Conservation (phyloP, 1,139 yeast genomes). For the Groenewaldozyma auringiensis region DNA sequence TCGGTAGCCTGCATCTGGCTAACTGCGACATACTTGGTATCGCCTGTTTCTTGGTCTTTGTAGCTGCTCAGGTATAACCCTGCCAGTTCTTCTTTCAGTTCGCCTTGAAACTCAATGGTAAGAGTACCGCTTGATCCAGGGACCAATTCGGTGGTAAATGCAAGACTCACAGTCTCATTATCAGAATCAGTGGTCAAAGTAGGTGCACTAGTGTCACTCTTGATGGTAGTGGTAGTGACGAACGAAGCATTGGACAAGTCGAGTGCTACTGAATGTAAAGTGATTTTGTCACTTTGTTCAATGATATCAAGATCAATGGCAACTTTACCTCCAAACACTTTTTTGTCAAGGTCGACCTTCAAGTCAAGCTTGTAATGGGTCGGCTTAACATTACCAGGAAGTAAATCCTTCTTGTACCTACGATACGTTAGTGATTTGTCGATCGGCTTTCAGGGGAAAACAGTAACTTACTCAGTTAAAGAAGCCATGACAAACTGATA, state of each 20-base stretch:
- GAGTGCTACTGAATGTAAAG: slow-evolving; percentile 39
- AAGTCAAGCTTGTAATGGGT: slow-evolving; percentile 59
- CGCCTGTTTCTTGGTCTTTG: slow-evolving; percentile 50
- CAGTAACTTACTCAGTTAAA: too few relatives aligned
- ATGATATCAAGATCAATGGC: slow-evolving; percentile 39
- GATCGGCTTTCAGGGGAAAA: too few relatives aligned
- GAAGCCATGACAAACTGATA: too few relatives aligned
- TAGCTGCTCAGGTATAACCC: slow-evolving; percentile 79
- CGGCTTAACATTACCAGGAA: slow-evolving; percentile 69
- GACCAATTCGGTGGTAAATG: slow-evolving; percentile 4
- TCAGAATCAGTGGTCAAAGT: slow-evolving; percentile 71
- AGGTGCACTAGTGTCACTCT: slow-evolving; percentile 96
- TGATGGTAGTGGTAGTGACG: slow-evolving; percentile 96
- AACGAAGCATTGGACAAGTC: slow-evolving; percentile 73
- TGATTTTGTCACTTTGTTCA: background rate
- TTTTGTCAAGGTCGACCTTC: slow-evolving; percentile 65
- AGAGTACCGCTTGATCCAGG: slow-evolving; percentile 41
- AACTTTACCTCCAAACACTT: slow-evolving; percentile 62
- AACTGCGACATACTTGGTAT: slow-evolving; percentile 57
- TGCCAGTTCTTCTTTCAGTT: slow-evolving; percentile 66
- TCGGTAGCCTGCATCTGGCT: slow-evolving; percentile 86
- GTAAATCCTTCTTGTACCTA: slow-evolving; percentile 34
- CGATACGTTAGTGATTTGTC: background rate
- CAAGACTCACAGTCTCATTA: slow-evolving; percentile 32
- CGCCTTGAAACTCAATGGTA: slow-evolving; percentile 57